A percentile compares a stretch with the other conserved stretches of the same genome.
Conservation (phyloP, 2,329 filamentous ascomycete species). For the Aureobasidium sp. region DNA sequence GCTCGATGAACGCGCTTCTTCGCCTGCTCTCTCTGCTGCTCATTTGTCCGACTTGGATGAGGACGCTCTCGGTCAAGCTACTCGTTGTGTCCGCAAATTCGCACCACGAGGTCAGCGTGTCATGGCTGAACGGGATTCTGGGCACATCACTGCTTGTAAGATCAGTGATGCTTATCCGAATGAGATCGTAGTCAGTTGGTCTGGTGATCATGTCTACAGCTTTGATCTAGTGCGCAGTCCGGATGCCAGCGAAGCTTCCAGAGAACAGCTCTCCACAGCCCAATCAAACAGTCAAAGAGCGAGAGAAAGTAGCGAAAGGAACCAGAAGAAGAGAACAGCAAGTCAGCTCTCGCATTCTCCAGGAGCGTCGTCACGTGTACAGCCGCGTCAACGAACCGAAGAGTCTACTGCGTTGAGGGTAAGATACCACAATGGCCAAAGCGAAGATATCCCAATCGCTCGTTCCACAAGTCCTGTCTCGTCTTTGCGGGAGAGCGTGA, state of each 20-base stretch:
- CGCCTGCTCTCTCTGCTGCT: slow-evolving; percentile 30
- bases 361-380: slow-evolving; percentile 26
- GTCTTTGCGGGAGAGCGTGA: slow-evolving; percentile 19
- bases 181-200: slow-evolving; percentile 61
- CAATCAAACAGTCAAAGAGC: slow-evolving; percentile 10
- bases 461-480: slow-evolving; percentile 20
- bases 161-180: slow-evolving; percentile 62
- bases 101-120: slow-evolving; percentile 51
- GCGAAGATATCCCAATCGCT: slow-evolving; percentile 48
- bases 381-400: slow-evolving; percentile 41
- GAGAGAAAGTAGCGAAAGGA: slow-evolving; percentile 34
- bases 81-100: slow-evolving; percentile 58
- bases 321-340: slow-evolving; percentile 49
- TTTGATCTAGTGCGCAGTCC: slow-evolving; percentile 55
- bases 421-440: slow-evolving; percentile 52
- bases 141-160: slow-evolving; percentile 62
- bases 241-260: slow-evolving; percentile 40
- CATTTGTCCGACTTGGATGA: slow-evolving; percentile 40
- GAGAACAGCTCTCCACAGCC: background rate
- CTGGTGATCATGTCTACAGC: slow-evolving; percentile 53
- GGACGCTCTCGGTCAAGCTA: slow-evolving; percentile 50
- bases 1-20: slow-evolving; percentile 44
- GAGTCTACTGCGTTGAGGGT: slow-evolving; percentile 42
- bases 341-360: slow-evolving; percentile 29
- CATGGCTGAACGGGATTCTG: slow-evolving; percentile 46